These are phyloP conservation scores for Suillus spraguei DNA, from an alignment of 768 basidiomycete genomes.

Conservation along the genomic window DNA sequence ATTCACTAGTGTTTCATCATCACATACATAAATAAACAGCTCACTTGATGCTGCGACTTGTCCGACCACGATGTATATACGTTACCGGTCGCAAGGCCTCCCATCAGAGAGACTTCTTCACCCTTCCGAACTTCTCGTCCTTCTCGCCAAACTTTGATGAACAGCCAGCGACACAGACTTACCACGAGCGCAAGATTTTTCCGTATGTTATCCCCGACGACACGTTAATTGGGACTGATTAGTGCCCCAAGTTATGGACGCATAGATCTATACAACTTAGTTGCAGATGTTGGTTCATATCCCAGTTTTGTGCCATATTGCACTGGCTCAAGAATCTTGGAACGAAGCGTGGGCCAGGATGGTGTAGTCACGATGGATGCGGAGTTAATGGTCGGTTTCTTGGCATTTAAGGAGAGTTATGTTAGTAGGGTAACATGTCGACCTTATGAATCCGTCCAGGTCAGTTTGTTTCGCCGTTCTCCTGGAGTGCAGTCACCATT, in stretches of 20 bases:
- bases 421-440: slow-evolving; percentile 80
- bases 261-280: slow-evolving; percentile 79
- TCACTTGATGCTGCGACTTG: slow-evolving; percentile 22
- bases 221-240: slow-evolving; percentile 18
- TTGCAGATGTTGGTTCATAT: slow-evolving; percentile 88
- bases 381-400: slow-evolving; percentile 87
- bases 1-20: neutral
- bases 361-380: slow-evolving; percentile 64
- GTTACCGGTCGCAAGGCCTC: slow-evolving; percentile 8
- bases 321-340: slow-evolving; percentile 66
- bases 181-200: slow-evolving; percentile 83
- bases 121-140: slow-evolving; percentile 51
- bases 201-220: slow-evolving; percentile 60
- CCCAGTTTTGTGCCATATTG: slow-evolving; percentile 90
- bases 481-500: slow-evolving; percentile 7
- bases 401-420: slow-evolving; percentile 86
- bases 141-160: slow-evolving; percentile 34
- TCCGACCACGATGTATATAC: slow-evolving; percentile 14
- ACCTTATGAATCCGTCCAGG: slow-evolving; percentile 81
- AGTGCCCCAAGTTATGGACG: slow-evolving; percentile 63
- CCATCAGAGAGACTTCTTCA: slow-evolving; percentile 44
- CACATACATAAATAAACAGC: neutral
- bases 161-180: slow-evolving; percentile 55
- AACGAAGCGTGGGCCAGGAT: slow-evolving; percentile 28
- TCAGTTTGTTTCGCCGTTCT: slow-evolving; percentile 27